Conservation (phyloP, 1,284 basidiomycete genomes). For the Heterobasidion annosum region DNA sequence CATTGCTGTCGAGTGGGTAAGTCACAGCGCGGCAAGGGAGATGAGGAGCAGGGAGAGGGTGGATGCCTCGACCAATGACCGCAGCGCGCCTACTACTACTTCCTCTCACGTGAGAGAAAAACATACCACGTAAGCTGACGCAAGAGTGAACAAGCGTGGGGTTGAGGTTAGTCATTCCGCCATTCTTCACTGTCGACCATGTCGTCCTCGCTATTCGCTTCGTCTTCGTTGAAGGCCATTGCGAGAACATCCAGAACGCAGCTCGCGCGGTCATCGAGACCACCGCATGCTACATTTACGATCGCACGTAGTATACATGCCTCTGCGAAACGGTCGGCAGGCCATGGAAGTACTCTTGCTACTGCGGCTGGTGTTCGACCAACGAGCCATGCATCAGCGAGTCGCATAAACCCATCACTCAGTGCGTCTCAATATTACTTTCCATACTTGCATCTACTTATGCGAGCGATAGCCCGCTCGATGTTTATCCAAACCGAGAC, state of each 20-base stretch:
- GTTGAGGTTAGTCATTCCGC: not conserved
- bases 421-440: conserved; percentile 15
- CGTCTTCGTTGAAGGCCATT: not conserved
- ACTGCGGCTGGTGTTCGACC: conserved; percentile 7
- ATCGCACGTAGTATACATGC: conserved; percentile 4
- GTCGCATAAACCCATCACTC: conserved; percentile 11
- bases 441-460: not conserved
- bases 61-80: too few relatives aligned
- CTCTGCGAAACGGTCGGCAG: conserved; percentile 2
- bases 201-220: conserved; percentile 1
- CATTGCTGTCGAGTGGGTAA: not conserved
- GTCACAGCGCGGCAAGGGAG: not conserved
- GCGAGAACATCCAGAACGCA: not conserved
- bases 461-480: conserved; percentile 50
- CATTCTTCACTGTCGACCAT: not conserved
- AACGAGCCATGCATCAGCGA: conserved; percentile 1
- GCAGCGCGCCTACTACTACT: too few relatives aligned
- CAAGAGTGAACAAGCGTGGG: not conserved
- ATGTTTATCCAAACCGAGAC: conserved; percentile 98
- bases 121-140: too few relatives aligned
- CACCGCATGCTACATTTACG: not conserved
- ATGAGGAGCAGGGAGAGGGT: too few relatives aligned
- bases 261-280: not conserved
- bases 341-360: conserved; percentile 7
- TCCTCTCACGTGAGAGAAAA: too few relatives aligned